These are phyloP conservation scores for Pseudocercospora ulei DNA, from an alignment of 2,329 filamentous ascomycete genomes.

Conservation along the genomic window DNA sequence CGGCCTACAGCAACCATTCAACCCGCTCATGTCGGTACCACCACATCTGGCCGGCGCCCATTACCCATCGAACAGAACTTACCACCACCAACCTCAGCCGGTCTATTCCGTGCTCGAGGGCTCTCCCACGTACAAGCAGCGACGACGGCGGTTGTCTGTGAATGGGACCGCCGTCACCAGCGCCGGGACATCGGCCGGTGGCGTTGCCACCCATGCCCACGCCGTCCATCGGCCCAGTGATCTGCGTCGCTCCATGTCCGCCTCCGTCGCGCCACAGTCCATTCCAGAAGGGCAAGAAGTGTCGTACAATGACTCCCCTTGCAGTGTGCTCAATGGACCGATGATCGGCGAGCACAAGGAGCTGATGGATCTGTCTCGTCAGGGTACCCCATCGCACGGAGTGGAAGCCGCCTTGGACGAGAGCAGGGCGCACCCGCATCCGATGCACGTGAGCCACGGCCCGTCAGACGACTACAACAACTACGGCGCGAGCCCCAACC, in stretches of 20 bases:
- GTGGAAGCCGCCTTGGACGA: constrained; percentile 66
- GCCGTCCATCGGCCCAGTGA: constrained; percentile 74
- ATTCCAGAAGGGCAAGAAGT: constrained; percentile 47
- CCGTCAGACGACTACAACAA: constrained; percentile 62
- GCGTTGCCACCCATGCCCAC: constrained; percentile 42
- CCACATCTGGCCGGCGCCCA: constrained; percentile 73
- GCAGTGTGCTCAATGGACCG: constrained; percentile 53
- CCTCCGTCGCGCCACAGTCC: constrained; percentile 68
- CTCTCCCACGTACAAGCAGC: constrained; percentile 97
- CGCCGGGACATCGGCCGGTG: constrained; percentile 40
- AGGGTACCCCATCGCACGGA: constrained; percentile 78
- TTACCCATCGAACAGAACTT: constrained; percentile 59
- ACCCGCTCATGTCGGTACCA: constrained; percentile 83
- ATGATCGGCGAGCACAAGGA: constrained; percentile 68
- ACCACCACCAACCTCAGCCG: constrained; percentile 62
- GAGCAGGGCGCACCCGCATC: constrained; percentile 39
- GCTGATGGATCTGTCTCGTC: constrained; percentile 70
- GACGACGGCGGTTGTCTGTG: constrained; percentile 84
- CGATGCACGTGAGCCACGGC: constrained; percentile 49
- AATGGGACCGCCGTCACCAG: constrained; percentile 61
- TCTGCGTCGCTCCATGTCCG: constrained; percentile 79
- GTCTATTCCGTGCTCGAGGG: constrained; percentile 89
- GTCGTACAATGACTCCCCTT: constrained; percentile 67
- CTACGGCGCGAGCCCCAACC: constrained; percentile 43
- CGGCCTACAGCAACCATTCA: constrained; percentile 63